phyloP scores from a whole-genome alignment of 225 moss, liverwort and hornwort genomes.

The Rhytidiadelphus loreus region DNA sequence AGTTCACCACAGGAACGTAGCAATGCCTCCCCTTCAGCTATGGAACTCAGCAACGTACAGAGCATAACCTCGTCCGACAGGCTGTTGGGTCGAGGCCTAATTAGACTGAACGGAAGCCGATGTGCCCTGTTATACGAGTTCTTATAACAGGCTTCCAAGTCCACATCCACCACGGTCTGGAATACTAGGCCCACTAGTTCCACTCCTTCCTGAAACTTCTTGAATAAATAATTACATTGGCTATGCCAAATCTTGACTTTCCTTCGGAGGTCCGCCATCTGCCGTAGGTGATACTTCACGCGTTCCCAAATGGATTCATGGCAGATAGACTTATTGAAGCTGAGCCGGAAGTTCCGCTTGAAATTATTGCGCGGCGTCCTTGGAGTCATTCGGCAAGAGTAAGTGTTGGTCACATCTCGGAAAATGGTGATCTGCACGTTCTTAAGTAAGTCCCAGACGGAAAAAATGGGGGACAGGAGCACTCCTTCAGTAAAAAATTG shows the following conservation, averaged over 20 bases:
- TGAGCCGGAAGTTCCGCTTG: background rate
- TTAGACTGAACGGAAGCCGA: background rate
- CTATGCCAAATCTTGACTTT: background rate
- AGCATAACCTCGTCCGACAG: fast-evolving
- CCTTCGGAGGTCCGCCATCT: background rate
- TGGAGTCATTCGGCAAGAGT: background rate
- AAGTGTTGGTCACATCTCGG: background rate
- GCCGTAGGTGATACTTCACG: background rate
- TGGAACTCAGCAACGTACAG: background rate
- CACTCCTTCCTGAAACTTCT: background rate
- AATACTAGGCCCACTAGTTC: background rate
- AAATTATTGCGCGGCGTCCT: background rate
- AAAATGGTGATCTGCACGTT: background rate
- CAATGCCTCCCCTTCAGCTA: background rate
- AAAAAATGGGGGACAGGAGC: background rate
- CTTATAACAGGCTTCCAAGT: background rate
- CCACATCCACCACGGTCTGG: too few relatives aligned
- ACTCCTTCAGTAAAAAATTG: background rate
- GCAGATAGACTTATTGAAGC: background rate
- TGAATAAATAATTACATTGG: background rate
- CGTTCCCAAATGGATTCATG: background rate
- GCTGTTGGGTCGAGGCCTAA: fast-evolving
- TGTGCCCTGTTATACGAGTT: fast-evolving
- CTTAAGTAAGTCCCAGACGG: background rate
- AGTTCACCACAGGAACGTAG: background rate